phyloP scores from a whole-genome alignment of 257 asterid genomes.

The Parsonsia alboflavescens region DNA sequence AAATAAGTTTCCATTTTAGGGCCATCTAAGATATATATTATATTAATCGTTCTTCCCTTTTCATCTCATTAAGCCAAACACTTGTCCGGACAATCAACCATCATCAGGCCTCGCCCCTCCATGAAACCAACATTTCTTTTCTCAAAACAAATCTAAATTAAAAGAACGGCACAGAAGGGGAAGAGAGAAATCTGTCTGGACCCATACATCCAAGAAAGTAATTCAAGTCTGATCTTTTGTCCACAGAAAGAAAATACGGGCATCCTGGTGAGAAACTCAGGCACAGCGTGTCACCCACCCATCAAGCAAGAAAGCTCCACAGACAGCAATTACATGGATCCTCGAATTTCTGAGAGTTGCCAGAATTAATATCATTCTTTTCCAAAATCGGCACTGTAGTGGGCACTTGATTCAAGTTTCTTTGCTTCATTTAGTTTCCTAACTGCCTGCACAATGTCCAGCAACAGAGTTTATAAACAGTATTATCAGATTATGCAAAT shows the following conservation, averaged over 20 bases:
- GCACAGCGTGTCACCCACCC: no score
- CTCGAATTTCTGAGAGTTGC: background rate
- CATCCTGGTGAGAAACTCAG: background rate
- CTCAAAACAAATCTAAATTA: background rate
- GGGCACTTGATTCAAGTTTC: constrained; percentile 91
- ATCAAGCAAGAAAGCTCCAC: no score
- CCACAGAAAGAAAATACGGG: background rate
- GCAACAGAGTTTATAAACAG: background rate
- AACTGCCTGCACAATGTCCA: constrained; percentile 52
- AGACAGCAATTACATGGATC: background rate
- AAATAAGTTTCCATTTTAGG: no score
- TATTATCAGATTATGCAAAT: background rate
- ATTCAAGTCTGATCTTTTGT: background rate
- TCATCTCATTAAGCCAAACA: background rate
- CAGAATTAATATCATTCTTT: constrained; percentile 42
- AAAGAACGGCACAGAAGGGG: background rate
- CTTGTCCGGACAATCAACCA: no score
- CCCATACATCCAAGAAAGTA: background rate
- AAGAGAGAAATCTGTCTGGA: background rate
- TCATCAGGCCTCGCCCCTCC: background rate
- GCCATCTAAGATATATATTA: no score
- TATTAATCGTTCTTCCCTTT: no score
- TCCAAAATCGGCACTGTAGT: constrained; percentile 82
- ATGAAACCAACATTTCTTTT: background rate
- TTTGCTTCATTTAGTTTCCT: constrained; percentile 87